Evolutionary conservation across 805 yeast genomes (phyloP).

Genomic region (Metschnikowia arizonensis): DNA sequence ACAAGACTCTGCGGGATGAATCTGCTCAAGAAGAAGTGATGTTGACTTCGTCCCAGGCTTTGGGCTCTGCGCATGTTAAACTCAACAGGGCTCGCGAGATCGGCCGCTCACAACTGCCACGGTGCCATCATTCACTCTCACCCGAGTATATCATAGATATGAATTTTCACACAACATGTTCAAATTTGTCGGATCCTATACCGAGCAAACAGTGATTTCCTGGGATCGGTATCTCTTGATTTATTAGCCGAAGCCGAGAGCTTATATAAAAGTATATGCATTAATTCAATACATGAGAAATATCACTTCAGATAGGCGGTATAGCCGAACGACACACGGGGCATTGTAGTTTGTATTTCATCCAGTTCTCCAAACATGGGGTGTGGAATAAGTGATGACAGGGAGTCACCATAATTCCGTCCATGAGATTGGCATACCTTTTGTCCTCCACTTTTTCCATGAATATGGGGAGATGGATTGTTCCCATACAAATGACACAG

Average conservation of each 20-base stretch:
- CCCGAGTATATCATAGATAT: slow-evolving; percentile 10
- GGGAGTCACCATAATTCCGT: slow-evolving; percentile 79
- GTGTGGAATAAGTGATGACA: slow-evolving; percentile 88
- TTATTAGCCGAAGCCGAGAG: neutral
- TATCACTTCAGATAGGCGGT: slow-evolving; percentile 57
- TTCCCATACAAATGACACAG: slow-evolving; percentile 84
- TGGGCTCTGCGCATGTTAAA: slow-evolving; percentile 2
- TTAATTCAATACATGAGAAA: neutral
- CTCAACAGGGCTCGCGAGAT: slow-evolving; percentile 7
- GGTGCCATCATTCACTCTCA: slow-evolving; percentile 3
- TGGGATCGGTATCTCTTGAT: too few species aligned
- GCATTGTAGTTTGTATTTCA: slow-evolving; percentile 88
- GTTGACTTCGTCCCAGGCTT: slow-evolving; percentile 12
- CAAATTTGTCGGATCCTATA: neutral
- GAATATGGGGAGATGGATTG: slow-evolving; percentile 14
- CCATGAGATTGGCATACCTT: slow-evolving; percentile 13
- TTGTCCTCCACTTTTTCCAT: slow-evolving; percentile 8
- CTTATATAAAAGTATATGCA: neutral
- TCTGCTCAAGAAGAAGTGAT: neutral
- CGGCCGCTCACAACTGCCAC: neutral
- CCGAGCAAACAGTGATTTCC: neutral
- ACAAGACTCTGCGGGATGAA: neutral
- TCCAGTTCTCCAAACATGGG: slow-evolving; percentile 87
- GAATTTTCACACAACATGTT: slow-evolving; percentile 3
- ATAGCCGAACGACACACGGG: slow-evolving; percentile 85